Base-by-base conservation (phyloP, 208 protist genomes). In the Crithidia mellificae region DNA sequence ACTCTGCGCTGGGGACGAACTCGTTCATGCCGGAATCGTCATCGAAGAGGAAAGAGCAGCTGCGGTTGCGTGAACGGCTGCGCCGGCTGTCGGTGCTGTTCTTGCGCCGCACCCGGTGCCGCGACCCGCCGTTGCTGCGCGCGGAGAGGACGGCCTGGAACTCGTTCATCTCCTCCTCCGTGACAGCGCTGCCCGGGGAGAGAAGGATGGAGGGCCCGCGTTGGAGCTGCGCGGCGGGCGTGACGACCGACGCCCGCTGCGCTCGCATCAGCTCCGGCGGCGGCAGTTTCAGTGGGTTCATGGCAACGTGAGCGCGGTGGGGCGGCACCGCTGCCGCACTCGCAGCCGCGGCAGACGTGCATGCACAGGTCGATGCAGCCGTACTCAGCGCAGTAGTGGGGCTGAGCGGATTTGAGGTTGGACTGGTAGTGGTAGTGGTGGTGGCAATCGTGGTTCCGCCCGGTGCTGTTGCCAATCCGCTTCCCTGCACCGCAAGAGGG, bases 11-110 rank as follows among this genome's bases (percentile, higher is more conserved):
- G n/a, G n/a, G 19, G 19, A 12, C 8, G 32, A 39, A 39, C n/a
- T 52, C 58, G 44, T 19, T 52, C 30, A 43, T 46, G 1, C 14
- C 58, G 2, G 27, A 43, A 2, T 52, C 44, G 20, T 52, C 44
- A 30, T 53, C 58, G 22, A 41, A 32, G 29, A 64, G 4, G 30
- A 39, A 38, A 30, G 58, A 64, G 41, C 25, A 17, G 58, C 58
- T 64, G 44, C 46, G 58, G 30, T 38, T 38, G n/a, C 46, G 58
- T 3, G 46, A 43, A 29, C 58, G 58, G 20, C 44, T 64, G 5
- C 44, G 24, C 4, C 20, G 20, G 44, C 58, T 53, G 29, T 53
- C 58, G 4, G n/a, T 24, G 29, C 44, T 64, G 46, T 29, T 53
- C n/a, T 41, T 20, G 5, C 27, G 46, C 19, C 46, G 41, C 58